Base-by-base conservation (phyloP, 2,329 filamentous ascomycete genomes). In the Raffaelea albimanens region DNA sequence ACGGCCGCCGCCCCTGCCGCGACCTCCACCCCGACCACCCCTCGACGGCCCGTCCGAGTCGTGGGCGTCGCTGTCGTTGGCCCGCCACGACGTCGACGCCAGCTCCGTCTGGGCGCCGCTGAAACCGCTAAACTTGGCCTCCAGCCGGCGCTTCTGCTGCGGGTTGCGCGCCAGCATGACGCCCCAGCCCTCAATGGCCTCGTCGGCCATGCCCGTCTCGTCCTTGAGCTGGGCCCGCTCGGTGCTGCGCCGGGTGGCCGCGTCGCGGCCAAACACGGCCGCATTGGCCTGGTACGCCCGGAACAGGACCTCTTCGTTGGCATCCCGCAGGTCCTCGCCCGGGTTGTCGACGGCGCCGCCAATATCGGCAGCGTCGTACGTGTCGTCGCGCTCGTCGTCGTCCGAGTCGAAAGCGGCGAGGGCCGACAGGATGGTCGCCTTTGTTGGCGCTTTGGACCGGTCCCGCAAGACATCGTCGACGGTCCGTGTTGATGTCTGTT, bases 371-470 rank as follows among this genome's bases (percentile, higher is more conserved):
- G 83, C 80, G 58, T 98, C 93, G 61, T 98, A 98, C 0, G 91
- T 97, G 62, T 98, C 93, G 63, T 98, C 93, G 33, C 89, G 80
- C 67, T 98, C 93, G 62, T 98, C 93, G 55, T 97, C 93, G 57
- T 97, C 91, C 0, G 83, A 84, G 66, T 97, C 90, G 56, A 97
- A 96, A 1, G 84, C 77, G 16, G 88, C 87, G 2, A 97, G 77
- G 0, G 91, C 91, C 3, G 90, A 87, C 21, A 95, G 69, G 56
- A 96, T 95, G 11, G 88, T 84, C 0, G 88, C 87, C 67, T 94
- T 95, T 57, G 82, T 82, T 2, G 83, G 78, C 3, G 82, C 80
- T 1, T 68, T 68, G 19, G 76, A 73, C 44, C 76, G 76, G 58
- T 88, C 82, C 43, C 75, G 68, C 8, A 91, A 75, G 16, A 91